These are phyloP conservation scores for Trichoderma gracile DNA, from an alignment of 2,329 filamentous ascomycete genomes.

Conservation along the genomic window DNA sequence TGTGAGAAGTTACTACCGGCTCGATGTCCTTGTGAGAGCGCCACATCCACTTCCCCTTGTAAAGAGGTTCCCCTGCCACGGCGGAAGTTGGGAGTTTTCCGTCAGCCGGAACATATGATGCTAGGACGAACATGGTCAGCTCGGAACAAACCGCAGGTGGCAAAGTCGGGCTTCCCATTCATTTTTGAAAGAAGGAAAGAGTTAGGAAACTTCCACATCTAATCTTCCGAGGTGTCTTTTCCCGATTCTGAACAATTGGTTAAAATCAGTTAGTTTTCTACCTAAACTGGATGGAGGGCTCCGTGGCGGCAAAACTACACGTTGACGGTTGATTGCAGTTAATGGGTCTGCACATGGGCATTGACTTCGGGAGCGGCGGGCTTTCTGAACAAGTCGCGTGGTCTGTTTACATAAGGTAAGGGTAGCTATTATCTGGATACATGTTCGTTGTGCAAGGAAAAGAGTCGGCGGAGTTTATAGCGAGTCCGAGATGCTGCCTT, in stretches of 20 bases:
- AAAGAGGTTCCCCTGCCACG: neutral
- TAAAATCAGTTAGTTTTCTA: too few species aligned
- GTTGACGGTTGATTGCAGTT: too few species aligned
- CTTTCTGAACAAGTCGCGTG: too few species aligned
- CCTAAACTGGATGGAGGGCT: too few species aligned
- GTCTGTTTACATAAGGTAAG: too few species aligned
- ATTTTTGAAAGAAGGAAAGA: neutral
- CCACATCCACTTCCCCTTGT: neutral
- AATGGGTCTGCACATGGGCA: too few species aligned
- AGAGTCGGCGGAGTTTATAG: slow-evolving; percentile 11
- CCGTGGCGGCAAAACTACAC: too few species aligned
- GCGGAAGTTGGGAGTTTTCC: neutral
- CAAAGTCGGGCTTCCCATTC: too few species aligned
- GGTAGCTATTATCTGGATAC: too few species aligned
- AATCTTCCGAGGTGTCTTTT: too few species aligned
- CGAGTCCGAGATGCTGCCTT: slow-evolving; percentile 9
- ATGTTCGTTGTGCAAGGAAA: too few species aligned
- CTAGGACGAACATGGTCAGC: neutral
- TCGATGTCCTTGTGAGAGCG: neutral
- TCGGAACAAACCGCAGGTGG: slow-evolving; percentile 6
- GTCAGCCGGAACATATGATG: slow-evolving; percentile 1
- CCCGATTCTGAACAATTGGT: too few species aligned
- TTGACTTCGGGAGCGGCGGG: slow-evolving; percentile 16
- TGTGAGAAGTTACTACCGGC: neutral
- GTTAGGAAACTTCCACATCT: neutral